These are phyloP conservation scores for Hamamelis virginiana DNA, from an alignment of 164 flowering plant species.

Conservation along the genomic window DNA sequence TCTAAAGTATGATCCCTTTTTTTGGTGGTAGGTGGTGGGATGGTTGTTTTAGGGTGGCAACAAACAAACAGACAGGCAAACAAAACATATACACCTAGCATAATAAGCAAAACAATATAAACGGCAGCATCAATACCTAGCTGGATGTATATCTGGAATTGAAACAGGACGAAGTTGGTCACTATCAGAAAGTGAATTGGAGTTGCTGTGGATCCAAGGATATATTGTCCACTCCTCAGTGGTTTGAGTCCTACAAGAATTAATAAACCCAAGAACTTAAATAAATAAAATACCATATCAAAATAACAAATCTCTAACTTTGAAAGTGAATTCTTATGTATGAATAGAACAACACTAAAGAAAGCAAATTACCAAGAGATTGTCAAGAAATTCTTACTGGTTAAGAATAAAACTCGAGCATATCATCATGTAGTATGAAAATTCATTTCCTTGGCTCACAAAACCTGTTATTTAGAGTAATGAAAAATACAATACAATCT, in stretches of 20 bases:
- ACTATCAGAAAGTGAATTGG: slow-evolving; percentile 84
- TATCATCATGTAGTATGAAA: slow-evolving; percentile 99
- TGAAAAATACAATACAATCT: neutral
- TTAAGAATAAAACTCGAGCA: slow-evolving; percentile 97
- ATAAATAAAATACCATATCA: neutral
- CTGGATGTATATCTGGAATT: slow-evolving; percentile 94
- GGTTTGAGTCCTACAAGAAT: slow-evolving; percentile 45
- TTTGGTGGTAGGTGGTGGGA: too few species aligned
- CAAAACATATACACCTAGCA: neutral
- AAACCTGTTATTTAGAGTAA: slow-evolving; percentile 58
- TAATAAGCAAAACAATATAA: slow-evolving; percentile 2
- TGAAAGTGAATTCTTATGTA: neutral
- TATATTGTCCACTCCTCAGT: slow-evolving; percentile 86
- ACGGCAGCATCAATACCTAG: slow-evolving; percentile 52
- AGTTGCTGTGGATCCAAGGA: slow-evolving; percentile 99
- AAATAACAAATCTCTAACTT: neutral
- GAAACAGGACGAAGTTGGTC: slow-evolving; percentile 90
- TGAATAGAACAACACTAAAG: neutral
- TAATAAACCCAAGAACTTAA: neutral
- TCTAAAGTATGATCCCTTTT: too few species aligned
- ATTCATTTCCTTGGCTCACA: slow-evolving; percentile 92
- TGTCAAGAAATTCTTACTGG: slow-evolving; percentile 49
- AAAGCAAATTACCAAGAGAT: neutral
- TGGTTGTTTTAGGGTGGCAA: neutral
- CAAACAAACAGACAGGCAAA: slow-evolving; percentile 1